Percentiles rank a stretch among this genome's conserved stretches.
Conservation (phyloP, 2,329 filamentous ascomycete genomes). For the Phoma sp. region DNA sequence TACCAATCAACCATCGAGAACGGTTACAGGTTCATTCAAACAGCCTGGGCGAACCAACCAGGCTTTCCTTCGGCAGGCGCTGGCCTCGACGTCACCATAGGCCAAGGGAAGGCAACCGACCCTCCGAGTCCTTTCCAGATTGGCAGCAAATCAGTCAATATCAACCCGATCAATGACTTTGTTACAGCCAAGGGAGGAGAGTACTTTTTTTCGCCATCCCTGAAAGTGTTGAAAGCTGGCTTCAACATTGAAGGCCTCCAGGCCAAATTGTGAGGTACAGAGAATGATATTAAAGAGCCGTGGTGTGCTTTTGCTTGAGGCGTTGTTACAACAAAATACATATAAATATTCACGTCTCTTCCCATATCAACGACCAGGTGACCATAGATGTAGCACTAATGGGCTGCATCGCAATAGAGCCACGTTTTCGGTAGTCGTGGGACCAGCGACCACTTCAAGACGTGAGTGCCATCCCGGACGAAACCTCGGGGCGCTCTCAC, state of each 20-base stretch:
- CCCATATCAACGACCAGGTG: not conserved
- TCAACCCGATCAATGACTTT: constrained; percentile 16
- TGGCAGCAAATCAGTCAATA: constrained; percentile 7
- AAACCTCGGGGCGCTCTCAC: not conserved
- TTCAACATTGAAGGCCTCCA: constrained; percentile 8
- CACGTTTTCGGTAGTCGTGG: no score
- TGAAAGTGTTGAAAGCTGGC: constrained; percentile 10
- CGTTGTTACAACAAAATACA: not conserved
- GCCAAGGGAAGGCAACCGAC: constrained; percentile 9
- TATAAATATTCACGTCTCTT: not conserved
- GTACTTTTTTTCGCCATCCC: constrained; percentile 16
- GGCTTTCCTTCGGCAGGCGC: constrained; percentile 4
- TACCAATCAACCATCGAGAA: constrained; percentile 17
- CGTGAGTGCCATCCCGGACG: not conserved
- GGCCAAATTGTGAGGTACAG: not conserved
- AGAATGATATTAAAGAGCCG: not conserved
- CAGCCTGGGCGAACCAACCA: constrained; percentile 2
- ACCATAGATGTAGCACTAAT: not conserved
- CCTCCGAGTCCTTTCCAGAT: constrained; percentile 6
- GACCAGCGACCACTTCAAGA: no score
- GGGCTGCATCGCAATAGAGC: not conserved
- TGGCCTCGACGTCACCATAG: constrained; percentile 14
- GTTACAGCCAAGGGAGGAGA: constrained; percentile 15
- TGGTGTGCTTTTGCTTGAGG: not conserved
- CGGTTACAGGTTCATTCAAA: constrained; percentile 16